A percentile compares a stretch with the other conserved stretches of the same genome.
These are phyloP conservation scores for Psidium friedrichsthalianum DNA, from an alignment of 345 rosid genomes.

Conservation along the genomic window DNA sequence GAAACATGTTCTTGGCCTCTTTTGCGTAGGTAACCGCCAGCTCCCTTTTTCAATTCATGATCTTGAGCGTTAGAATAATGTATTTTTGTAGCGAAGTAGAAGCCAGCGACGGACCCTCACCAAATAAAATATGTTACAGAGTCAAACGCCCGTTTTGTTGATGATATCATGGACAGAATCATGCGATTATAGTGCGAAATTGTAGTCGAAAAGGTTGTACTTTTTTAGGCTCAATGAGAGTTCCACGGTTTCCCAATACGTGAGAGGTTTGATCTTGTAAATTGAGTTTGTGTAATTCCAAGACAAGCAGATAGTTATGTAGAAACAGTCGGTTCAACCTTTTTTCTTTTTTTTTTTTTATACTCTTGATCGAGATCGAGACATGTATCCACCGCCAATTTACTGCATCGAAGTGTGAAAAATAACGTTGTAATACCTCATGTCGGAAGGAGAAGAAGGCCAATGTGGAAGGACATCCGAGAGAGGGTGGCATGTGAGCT, in stretches of 20 bases:
- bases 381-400: background rate
- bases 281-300: background rate
- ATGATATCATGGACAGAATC: background rate
- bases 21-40: conserved; percentile 56
- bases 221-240: background rate
- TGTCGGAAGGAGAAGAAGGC: too few relatives aligned
- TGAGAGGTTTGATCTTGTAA: background rate
- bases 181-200: background rate
- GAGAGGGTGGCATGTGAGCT: too few relatives aligned
- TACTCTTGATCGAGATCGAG: background rate
- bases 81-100: background rate
- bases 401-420: background rate
- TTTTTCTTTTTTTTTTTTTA: background rate
- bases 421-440: conserved; percentile 20
- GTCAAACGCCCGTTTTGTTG: background rate
- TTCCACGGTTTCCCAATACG: background rate
- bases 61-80: background rate
- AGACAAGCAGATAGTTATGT: background rate
- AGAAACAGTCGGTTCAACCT: too few relatives aligned
- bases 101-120: background rate
- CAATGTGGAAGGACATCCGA: too few relatives aligned
- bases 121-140: background rate
- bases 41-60: conserved; percentile 23
- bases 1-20: conserved; percentile 51
- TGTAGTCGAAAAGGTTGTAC: background rate